Base-by-base conservation (phyloP, 352 stramenopile genomes). In the Plasmopara halstedii region DNA sequence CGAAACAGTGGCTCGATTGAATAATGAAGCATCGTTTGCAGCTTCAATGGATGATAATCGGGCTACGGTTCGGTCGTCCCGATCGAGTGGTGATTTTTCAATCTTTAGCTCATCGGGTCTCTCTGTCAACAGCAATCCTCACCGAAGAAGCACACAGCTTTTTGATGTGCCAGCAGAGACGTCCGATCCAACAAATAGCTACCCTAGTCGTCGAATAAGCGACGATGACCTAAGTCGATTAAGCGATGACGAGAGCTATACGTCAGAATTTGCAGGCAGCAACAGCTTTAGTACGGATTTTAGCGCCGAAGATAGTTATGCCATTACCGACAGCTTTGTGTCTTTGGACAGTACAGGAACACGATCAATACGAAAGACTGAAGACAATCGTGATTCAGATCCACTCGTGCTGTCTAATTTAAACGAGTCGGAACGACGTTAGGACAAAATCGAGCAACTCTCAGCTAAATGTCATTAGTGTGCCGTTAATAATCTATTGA, bases 11-110 rank as follows among this genome's bases (percentile, higher is more conserved):
- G 31, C 31, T n/a, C 31, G n/a, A 8, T 5, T 18, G 31, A 8
- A 14, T 40, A 42, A 61, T 44, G 42, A 50, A 31, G 39, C 48
- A 21, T 43, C 43, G 15, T 62, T 48, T 3, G 50, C 50, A 2
- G 49, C 40, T 9, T 58, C 56, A 27, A 55, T 63, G 15, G 61
- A 43, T n/a, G 39, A 45, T 47, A 21, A 39, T 38, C 56, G 65
- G 3, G 49, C 53, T 15, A 73, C 62, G 10, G 56, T 50, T 4
- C 56, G 47, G 1, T 61, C 57, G 19, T 58, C 62, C 37, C 56
- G 62, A 2, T 64, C 55, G 5, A 64, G 61, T 37, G 64, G 58
- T 40, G 52, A 59, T 17, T 79, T 72, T 45, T 73, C 62, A 5
- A 53, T 73, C 9, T 74, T 64, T 43, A 62, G 73, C 34, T 20